Evolutionary conservation across 805 yeast genomes (phyloP).

Genomic region (Danielia reshetovae): DNA sequence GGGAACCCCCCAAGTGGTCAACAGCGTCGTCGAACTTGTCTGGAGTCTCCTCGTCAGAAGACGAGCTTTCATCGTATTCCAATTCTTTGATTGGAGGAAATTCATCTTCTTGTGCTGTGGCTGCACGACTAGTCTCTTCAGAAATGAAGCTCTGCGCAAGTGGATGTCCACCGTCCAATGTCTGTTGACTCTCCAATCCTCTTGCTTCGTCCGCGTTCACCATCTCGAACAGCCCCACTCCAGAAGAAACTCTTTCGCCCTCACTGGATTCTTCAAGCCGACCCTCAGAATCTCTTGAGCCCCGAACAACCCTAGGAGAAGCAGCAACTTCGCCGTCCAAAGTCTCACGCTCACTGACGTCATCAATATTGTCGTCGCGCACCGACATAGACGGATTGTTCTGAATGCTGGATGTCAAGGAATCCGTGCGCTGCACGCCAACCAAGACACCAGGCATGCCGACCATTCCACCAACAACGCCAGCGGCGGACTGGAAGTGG

Average conservation of each 20-base stretch:
- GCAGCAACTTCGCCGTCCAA: conserved; percentile 18
- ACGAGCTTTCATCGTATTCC: conserved; percentile 49
- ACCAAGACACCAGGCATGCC: conserved; percentile 44
- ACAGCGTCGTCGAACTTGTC: conserved; percentile 36
- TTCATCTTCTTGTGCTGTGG: conserved; percentile 43
- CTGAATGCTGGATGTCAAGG: conserved; percentile 85
- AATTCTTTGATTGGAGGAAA: conserved; percentile 62
- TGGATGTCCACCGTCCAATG: conserved; percentile 5
- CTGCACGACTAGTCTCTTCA: neutral
- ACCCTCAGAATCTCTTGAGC: conserved; percentile 8
- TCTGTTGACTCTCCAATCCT: conserved; percentile 11
- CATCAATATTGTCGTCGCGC: conserved; percentile 61
- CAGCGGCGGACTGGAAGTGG: conserved; percentile 35
- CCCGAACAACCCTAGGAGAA: conserved; percentile 3
- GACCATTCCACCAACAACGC: conserved; percentile 36
- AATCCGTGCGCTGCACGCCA: conserved; percentile 62
- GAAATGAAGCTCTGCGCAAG: conserved; percentile 7
- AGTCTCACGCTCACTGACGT: conserved; percentile 41
- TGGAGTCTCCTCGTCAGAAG: conserved; percentile 32
- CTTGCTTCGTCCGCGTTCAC: conserved; percentile 49
- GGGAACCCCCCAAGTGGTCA: conserved; percentile 21
- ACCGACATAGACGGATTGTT: conserved; percentile 91
- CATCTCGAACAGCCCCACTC: conserved; percentile 51
- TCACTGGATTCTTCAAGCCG: conserved; percentile 26
- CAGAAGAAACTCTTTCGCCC: conserved; percentile 40